These are phyloP conservation scores for Dactylonectria estremocensis DNA, from an alignment of 2,329 filamentous ascomycete genomes.

Conservation along the genomic window DNA sequence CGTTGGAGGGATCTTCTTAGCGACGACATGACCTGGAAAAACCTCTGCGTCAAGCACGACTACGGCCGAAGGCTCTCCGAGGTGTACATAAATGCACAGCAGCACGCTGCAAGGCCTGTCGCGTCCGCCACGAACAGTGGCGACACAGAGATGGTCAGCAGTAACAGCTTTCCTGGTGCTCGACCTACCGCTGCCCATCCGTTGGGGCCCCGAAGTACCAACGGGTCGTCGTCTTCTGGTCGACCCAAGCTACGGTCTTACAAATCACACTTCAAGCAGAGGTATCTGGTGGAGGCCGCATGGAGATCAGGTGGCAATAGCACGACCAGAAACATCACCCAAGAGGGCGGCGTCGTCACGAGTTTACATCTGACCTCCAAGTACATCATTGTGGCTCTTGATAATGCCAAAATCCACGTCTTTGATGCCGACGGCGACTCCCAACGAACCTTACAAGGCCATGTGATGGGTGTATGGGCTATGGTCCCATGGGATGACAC, in stretches of 20 bases:
- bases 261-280: slow-evolving; percentile 97
- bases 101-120: slow-evolving; percentile 50
- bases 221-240: slow-evolving; percentile 57
- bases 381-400: slow-evolving; percentile 97
- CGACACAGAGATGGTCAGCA: slow-evolving; percentile 55
- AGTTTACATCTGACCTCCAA: slow-evolving; percentile 94
- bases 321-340: slow-evolving; percentile 89
- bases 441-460: slow-evolving; percentile 90
- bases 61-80: slow-evolving; percentile 77
- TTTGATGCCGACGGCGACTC: slow-evolving; percentile 93
- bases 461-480: slow-evolving; percentile 99
- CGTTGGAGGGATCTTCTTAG: slow-evolving; percentile 94
- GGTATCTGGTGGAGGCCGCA: slow-evolving; percentile 96
- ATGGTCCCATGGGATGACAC: slow-evolving; percentile 99
- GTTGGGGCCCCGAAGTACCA: slow-evolving; percentile 68
- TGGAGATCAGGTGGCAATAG: slow-evolving; percentile 94
- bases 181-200: slow-evolving; percentile 55
- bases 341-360: slow-evolving; percentile 96
- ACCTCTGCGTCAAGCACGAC: slow-evolving; percentile 95
- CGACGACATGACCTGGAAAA: slow-evolving; percentile 99
- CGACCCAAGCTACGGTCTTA: slow-evolving; percentile 82
- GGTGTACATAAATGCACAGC: slow-evolving; percentile 56
- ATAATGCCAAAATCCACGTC: slow-evolving; percentile 98
- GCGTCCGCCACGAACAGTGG: slow-evolving; percentile 50
- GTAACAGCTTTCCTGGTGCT: slow-evolving; percentile 63